Evolutionary conservation across 768 basidiomycete genomes (phyloP).

Genomic region (Termitomyces titanicus): DNA sequence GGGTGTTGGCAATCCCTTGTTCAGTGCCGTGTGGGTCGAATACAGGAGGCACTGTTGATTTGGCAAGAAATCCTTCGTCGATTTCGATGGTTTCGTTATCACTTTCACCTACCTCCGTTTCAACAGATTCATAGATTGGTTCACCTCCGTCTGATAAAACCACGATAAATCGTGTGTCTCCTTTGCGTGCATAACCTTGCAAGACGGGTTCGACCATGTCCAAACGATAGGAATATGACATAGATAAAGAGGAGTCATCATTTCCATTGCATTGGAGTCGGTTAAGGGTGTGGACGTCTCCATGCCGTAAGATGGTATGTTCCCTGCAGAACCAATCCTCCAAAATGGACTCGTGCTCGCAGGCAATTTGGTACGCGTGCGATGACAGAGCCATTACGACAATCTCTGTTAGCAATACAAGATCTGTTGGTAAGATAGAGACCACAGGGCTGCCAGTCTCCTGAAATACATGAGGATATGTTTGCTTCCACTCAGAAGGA

Average conservation of each 20-base stretch:
- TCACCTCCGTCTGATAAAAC: slow-evolving; percentile 25
- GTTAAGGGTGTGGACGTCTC: slow-evolving; percentile 32
- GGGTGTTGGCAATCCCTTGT: slow-evolving; percentile 2
- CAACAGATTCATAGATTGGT: slow-evolving; percentile 12
- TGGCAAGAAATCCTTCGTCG: slow-evolving; percentile 66
- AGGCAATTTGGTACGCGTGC: slow-evolving; percentile 44
- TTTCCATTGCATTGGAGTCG: slow-evolving; percentile 18
- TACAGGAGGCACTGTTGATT: slow-evolving; percentile 34
- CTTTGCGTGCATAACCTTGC: slow-evolving; percentile 59
- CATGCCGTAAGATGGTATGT: slow-evolving; percentile 49
- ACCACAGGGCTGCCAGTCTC: slow-evolving; percentile 7
- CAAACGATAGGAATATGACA: slow-evolving; percentile 39
- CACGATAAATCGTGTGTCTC: slow-evolving; percentile 52
- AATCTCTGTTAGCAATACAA: slow-evolving; percentile 43
- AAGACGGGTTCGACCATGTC: slow-evolving; percentile 65
- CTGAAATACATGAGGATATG: slow-evolving; percentile 33
- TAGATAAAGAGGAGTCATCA: slow-evolving; percentile 9
- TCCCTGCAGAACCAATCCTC: slow-evolving; percentile 41
- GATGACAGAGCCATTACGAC: slow-evolving; percentile 48
- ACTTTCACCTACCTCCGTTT: slow-evolving; percentile 12
- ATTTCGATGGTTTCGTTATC: slow-evolving; percentile 58
- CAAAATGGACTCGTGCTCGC: slow-evolving; percentile 28
- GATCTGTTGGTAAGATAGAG: slow-evolving; percentile 24
- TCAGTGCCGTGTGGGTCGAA: slow-evolving; percentile 14
- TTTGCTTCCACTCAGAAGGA: slow-evolving; percentile 36